Evolutionary conservation across 1,284 basidiomycete species (phyloP), one percentile per base, ranked within the genome.

Genomic region (Ustilago hordei): DNA sequence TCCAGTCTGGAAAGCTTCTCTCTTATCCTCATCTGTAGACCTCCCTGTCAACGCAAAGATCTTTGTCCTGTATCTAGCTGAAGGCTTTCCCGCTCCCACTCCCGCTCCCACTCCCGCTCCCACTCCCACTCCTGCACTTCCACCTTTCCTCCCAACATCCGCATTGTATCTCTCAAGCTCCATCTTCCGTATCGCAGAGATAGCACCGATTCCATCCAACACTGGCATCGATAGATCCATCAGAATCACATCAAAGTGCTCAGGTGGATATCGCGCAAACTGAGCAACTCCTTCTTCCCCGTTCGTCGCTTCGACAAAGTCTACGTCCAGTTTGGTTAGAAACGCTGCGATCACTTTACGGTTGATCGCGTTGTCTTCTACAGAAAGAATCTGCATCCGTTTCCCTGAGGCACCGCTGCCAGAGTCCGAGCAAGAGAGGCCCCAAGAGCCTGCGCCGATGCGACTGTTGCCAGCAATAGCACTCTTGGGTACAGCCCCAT

Each of bases 191-290:
- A 98, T 97, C 81, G 92, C 91, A 1, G 89, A 88, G 0, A 94
- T 95, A 8, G 95, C 95, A 23, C 92, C 91, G 66, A 96, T 79
- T 90, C 81, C 95, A 84, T 97, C 94, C 71, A 97, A 90, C 28
- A 94, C 87, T 0, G 94, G 95, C 95, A 98, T 98, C 0, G 93
- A 94, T 57, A 98, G 88, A 86, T 98, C 95, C 81, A 97, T 80
- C 32, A 81, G 63, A 12, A 78, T 60, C 64, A 80, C 80, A 53
- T 69, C 58, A 75, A 77, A 70, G 74, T 75, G 72, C 57, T 75
- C 62, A 2, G 82, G 64, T n/a, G 70, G 76, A 19, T 75, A 60
- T 8, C 43, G 19, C 34, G 59, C 35, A 43, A 84, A 84, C 28
- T 62, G 55, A 52, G 63, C 48, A n/a, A 84, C 75, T 6, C 74